Conservation (phyloP, 148 eudicot genomes). For the Rhododendron vialii region DNA sequence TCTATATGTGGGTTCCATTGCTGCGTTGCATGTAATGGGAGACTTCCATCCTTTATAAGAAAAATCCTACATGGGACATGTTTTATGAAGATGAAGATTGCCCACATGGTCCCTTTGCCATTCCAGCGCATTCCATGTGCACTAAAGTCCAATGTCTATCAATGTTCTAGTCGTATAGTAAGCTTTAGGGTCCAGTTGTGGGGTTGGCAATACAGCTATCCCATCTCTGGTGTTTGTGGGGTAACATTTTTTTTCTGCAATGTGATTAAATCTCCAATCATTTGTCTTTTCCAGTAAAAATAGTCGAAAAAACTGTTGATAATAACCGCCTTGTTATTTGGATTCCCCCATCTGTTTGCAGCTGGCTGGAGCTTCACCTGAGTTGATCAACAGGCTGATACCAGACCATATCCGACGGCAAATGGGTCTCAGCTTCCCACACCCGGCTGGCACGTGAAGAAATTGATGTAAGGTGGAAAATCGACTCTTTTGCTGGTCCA, state of each 20-base stretch:
- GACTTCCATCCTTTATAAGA: not conserved
- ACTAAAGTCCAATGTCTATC: not conserved
- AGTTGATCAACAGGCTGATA: constrained; percentile 53
- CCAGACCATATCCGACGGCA: constrained; percentile 74
- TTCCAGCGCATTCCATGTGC: not conserved
- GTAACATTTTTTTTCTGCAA: not conserved
- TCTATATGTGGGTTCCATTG: not conserved
- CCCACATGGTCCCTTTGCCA: not conserved
- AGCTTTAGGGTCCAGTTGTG: not conserved
- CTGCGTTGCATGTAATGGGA: not conserved
- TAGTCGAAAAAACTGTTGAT: not conserved
- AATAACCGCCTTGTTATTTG: not conserved
- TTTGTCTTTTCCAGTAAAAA: not conserved
- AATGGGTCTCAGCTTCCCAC: constrained; percentile 34
- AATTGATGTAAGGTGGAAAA: not conserved
- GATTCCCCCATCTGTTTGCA: constrained; percentile 19
- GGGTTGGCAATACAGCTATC: not conserved
- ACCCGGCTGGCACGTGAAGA: constrained; percentile 37
- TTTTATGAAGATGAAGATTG: not conserved
- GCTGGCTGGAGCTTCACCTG: constrained; percentile 67
- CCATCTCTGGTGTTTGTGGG: not conserved
- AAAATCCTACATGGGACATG: not conserved
- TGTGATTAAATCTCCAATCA: not conserved
- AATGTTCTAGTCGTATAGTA: not conserved
- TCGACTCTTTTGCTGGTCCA: constrained; percentile 10